Evolutionary conservation across 2,329 filamentous ascomycete species (phyloP).

Genomic region (Alternaria sp.): DNA sequence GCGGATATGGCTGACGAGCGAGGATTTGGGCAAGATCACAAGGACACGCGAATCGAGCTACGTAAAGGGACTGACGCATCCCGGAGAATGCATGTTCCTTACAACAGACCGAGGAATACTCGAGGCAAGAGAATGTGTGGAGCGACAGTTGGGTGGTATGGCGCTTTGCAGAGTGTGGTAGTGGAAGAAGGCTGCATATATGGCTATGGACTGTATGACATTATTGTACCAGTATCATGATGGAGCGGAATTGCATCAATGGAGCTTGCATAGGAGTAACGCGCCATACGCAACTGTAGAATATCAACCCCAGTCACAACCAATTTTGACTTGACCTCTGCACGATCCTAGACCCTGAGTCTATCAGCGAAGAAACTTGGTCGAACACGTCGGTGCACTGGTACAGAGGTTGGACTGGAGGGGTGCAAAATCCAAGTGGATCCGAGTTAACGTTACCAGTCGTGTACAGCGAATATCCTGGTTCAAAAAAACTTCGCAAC

Average conservation of each 20-base stretch:
- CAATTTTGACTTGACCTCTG: not conserved
- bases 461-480: slow-evolving; percentile 4
- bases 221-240: slow-evolving; percentile 14
- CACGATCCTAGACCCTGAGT: not conserved
- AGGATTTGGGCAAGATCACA: slow-evolving; percentile 70
- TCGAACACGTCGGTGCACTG: not conserved
- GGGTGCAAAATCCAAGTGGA: slow-evolving; percentile 1
- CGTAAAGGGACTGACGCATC: slow-evolving; percentile 74
- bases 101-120: slow-evolving; percentile 80
- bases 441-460: slow-evolving; percentile 12
- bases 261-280: not conserved
- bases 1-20: slow-evolving; percentile 70
- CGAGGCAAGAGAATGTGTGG: slow-evolving; percentile 83
- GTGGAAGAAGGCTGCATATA: slow-evolving; percentile 3
- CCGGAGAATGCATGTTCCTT: slow-evolving; percentile 86
- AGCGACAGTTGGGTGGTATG: slow-evolving; percentile 81
- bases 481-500: not conserved
- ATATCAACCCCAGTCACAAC: slow-evolving; percentile 8
- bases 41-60: slow-evolving; percentile 73
- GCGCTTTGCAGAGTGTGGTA: slow-evolving; percentile 73
- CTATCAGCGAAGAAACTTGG: not conserved
- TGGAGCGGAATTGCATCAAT: slow-evolving; percentile 4
- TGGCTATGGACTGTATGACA: slow-evolving; percentile 14
- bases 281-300: slow-evolving; percentile 15
- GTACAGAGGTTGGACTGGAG: not conserved